Base-by-base conservation (phyloP, 768 basidiomycete genomes). In the Candolleomyces eurysporus region DNA sequence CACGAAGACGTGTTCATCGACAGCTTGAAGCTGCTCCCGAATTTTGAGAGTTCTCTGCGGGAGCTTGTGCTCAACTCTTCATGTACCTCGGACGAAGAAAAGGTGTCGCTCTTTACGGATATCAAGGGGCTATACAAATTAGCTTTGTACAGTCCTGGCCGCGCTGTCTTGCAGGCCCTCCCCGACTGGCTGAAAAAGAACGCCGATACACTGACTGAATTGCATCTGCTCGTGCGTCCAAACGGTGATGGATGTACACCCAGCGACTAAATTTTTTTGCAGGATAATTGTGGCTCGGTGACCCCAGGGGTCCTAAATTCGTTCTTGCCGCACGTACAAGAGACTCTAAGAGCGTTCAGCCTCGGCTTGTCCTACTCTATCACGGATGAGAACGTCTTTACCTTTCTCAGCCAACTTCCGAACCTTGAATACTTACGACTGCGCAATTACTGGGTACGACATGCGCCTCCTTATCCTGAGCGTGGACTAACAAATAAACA, bases 251-350 rank as follows among this genome's bases (percentile, higher is more conserved):
- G 50, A 13, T 16, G 39, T 46, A 26, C 11, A 4, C 57, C 30
- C 32, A 50, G 46, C 43, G 22, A 2, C 43, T 62, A 14, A 22
- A 16, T 59, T 49, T 40, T 40, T 57, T 4, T 53, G 14, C 45
- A 87, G 85, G 77, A 76, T 36, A 83, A 86, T 58, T 88, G 86
- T 65, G 85, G 86, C 6, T 88, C 86, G 5, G 74, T 88, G 16
- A 87, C 86, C 0, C 86, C 85, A 10, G 85, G 85, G 0, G 82
- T 86, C 2, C 71, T 88, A 3, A 78, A 72, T 19, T 75, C 78
- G 0, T 71, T 85, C 55, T 11, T 77, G 5, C 80, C 82, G 0
- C 72, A 75, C 36, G 57, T 84, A 1, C 61, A 69, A 46, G 49
- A 67, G 51, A 68, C 64, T 17, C 63, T 82, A 21, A 67, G 66